These are phyloP conservation scores for Digitaria exilis DNA, from an alignment of 202 grass and related monocot species.

Conservation along the genomic window DNA sequence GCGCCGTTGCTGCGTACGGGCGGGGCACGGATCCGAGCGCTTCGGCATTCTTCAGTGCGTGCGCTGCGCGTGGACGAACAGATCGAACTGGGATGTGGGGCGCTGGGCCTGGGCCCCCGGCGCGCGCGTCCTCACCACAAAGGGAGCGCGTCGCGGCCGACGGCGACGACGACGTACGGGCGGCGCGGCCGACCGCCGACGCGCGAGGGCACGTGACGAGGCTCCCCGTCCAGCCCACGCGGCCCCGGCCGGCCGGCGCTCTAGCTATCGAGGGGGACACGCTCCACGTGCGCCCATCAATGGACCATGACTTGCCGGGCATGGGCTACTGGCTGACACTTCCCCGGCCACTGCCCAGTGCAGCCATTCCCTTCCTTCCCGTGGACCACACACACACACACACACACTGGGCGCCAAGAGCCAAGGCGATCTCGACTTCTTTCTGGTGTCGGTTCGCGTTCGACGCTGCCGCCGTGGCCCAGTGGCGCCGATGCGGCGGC, in stretches of 20 bases:
- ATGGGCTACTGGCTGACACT: not conserved
- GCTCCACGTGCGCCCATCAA: conserved; percentile 26
- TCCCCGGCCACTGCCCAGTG: not conserved
- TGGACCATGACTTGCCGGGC: conserved; percentile 1
- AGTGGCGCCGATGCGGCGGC: not conserved
- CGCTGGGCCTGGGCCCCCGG: not conserved
- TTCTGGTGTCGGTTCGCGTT: not conserved
- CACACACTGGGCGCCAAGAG: not conserved
- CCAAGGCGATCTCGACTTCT: not conserved
- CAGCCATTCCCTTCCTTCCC: not conserved
- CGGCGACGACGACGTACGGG: not conserved
- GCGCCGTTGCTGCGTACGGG: not conserved
- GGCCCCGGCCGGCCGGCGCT: not conserved
- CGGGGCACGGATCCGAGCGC: not conserved
- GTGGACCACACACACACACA: not conserved
- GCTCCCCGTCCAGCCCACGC: not conserved
- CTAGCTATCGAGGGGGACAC: not conserved
- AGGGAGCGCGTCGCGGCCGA: not conserved
- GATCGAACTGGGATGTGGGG: not conserved
- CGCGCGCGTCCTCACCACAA: not conserved
- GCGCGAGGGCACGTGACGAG: conserved; percentile 20
- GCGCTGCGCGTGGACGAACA: not conserved
- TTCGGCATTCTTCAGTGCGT: not conserved
- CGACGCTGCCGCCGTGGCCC: not conserved
- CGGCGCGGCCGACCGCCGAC: conserved; percentile 7